Evolutionary conservation across 2,329 filamentous ascomycete species (phyloP).

Genomic region (Fusarium sp.): DNA sequence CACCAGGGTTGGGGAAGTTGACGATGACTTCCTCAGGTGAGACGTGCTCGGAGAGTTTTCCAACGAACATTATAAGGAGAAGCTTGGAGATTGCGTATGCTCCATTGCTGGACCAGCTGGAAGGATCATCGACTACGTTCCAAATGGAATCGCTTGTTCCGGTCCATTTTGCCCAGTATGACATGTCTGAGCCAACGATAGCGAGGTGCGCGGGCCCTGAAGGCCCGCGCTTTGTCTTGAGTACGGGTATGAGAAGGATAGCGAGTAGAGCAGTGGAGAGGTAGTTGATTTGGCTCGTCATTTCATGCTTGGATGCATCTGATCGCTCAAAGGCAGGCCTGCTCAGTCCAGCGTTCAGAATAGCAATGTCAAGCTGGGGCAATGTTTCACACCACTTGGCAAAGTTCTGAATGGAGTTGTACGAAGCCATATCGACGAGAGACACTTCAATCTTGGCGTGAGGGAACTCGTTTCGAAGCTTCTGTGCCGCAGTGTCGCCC

Average conservation of each 20-base stretch:
- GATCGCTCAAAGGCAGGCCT: conserved; percentile 38
- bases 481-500: conserved; percentile 54
- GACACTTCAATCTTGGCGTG: conserved; percentile 59
- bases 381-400: conserved; percentile 48
- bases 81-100: conserved; percentile 47
- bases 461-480: conserved; percentile 40
- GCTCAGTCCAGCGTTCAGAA: conserved; percentile 59
- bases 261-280: conserved; percentile 50
- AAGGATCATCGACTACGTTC: conserved; percentile 21
- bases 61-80: conserved; percentile 50
- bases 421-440: conserved; percentile 59
- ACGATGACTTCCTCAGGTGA: conserved; percentile 55
- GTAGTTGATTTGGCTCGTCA: conserved; percentile 55
- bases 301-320: conserved; percentile 53
- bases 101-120: conserved; percentile 27
- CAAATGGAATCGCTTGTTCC: conserved; percentile 40
- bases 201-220: conserved; percentile 40
- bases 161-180: conserved; percentile 43
- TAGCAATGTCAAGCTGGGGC: conserved; percentile 55
- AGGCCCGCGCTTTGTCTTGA: conserved; percentile 42
- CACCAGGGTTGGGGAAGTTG: conserved; percentile 60
- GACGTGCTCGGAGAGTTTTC: conserved; percentile 52
- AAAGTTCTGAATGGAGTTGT: conserved; percentile 58
- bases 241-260: conserved; percentile 48
- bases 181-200: conserved; percentile 48